Percentiles rank a stretch among this genome's conserved stretches.
These are phyloP conservation scores for Kwoniella shivajii DNA, from an alignment of 1,284 basidiomycete genomes.

Conservation along the genomic window DNA sequence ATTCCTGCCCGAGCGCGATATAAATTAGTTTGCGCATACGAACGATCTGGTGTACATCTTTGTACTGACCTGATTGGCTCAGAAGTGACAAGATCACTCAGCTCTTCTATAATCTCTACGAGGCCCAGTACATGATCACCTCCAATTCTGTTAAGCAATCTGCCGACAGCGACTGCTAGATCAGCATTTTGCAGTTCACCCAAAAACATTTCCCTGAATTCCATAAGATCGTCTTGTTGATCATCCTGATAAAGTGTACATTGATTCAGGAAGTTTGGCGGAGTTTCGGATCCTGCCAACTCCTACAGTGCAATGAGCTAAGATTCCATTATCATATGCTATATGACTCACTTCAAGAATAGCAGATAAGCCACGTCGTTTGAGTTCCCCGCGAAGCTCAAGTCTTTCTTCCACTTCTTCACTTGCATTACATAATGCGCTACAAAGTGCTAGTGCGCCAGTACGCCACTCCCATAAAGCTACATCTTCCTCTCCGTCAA, in stretches of 20 bases:
- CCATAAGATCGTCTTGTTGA: conserved; percentile 84
- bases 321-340: conserved; percentile 22
- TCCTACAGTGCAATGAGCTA: conserved; percentile 60
- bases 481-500: conserved; percentile 56
- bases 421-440: conserved; percentile 76
- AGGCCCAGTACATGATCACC: background rate
- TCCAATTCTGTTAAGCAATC: background rate
- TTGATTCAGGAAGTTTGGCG: conserved; percentile 71
- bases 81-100: background rate
- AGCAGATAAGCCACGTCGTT: conserved; percentile 77
- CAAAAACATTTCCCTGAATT: conserved; percentile 62
- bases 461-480: conserved; percentile 77
- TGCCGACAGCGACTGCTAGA: background rate
- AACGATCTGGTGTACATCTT: background rate
- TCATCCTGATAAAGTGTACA: conserved; percentile 81
- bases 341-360: conserved; percentile 68
- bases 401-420: conserved; percentile 77
- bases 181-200: conserved; percentile 11
- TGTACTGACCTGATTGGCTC: background rate
- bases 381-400: conserved; percentile 75
- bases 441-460: conserved; percentile 74
- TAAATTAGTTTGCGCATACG: too few relatives aligned
- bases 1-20: too few relatives aligned
- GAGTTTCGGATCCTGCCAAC: conserved; percentile 72
- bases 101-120: background rate